A percentile compares a stretch with the other conserved stretches of the same genome.
These are phyloP conservation scores for Eragrostis tef DNA, from an alignment of 202 grass and related monocot species.

Conservation along the genomic window DNA sequence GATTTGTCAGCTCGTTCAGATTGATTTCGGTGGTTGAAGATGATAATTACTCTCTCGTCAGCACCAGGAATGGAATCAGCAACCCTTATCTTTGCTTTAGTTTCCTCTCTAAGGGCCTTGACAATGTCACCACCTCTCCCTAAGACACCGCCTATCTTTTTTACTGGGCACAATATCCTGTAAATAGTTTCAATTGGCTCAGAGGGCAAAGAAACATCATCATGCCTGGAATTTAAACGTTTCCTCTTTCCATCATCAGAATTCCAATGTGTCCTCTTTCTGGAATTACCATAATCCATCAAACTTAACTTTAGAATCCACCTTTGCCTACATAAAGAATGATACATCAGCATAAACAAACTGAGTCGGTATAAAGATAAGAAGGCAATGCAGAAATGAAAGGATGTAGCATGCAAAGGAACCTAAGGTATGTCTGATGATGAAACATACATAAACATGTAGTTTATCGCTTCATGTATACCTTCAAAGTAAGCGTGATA, in stretches of 20 bases:
- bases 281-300: slow-evolving; percentile 64
- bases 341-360: slow-evolving; percentile 34
- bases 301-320: slow-evolving; percentile 9
- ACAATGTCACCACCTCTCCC: slow-evolving; percentile 90
- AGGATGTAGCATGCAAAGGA: neutral
- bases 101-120: slow-evolving; percentile 79
- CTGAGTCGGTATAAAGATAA: neutral
- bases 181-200: slow-evolving; percentile 84
- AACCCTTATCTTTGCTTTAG: slow-evolving; percentile 94
- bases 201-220: slow-evolving; percentile 56
- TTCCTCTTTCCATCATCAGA: slow-evolving; percentile 78
- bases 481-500: slow-evolving; percentile 20
- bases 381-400: slow-evolving; percentile 26
- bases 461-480: neutral
- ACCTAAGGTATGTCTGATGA: neutral
- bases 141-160: slow-evolving; percentile 91
- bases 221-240: slow-evolving; percentile 58
- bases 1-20: slow-evolving; percentile 49
- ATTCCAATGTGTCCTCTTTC: slow-evolving; percentile 45
- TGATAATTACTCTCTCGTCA: slow-evolving; percentile 87
- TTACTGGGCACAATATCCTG: slow-evolving; percentile 87
- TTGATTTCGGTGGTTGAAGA: slow-evolving; percentile 66
- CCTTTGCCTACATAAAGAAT: slow-evolving; percentile 45
- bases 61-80: slow-evolving; percentile 93
- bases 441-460: slow-evolving; percentile 21